Evolutionary conservation across 139 green algal species (phyloP).

Genomic region (Chlamydomonas sp.): DNA sequence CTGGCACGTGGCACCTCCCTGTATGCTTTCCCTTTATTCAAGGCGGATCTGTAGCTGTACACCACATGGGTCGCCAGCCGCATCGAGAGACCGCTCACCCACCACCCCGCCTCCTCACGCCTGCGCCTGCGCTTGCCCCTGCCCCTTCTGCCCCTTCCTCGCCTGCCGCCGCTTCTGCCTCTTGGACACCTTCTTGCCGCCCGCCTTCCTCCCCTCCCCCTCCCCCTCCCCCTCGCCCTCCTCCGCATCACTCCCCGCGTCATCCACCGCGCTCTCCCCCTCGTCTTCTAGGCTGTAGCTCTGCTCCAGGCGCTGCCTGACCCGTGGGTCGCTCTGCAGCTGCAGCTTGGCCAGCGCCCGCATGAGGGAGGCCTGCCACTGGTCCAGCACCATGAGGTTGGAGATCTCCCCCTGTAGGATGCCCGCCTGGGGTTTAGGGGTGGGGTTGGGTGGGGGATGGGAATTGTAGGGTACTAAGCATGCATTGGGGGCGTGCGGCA

Average conservation of each 20-base stretch:
- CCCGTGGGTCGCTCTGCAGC: slow-evolving; percentile 44
- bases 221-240: background rate
- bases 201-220: background rate
- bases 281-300: slow-evolving; percentile 31
- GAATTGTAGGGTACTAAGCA: no score
- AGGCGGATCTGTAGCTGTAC: no score
- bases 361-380: slow-evolving; percentile 85
- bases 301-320: slow-evolving; percentile 32
- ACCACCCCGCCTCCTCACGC: no score
- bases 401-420: slow-evolving; percentile 81
- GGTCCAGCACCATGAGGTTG: slow-evolving; percentile 86
- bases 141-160: background rate
- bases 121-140: background rate
- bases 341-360: slow-evolving; percentile 74
- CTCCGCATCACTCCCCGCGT: background rate
- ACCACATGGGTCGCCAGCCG: no score
- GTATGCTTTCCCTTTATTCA: no score
- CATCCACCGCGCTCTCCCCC: background rate
- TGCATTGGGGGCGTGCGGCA: background rate
- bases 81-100: no score
- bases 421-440: slow-evolving; percentile 57
- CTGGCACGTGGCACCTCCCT: no score
- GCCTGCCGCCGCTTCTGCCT: slow-evolving; percentile 1
- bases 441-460: background rate
- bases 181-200: background rate